Evolutionary conservation across 2,329 filamentous ascomycete genomes (phyloP).

Genomic region (Plenodomus lindquistii): DNA sequence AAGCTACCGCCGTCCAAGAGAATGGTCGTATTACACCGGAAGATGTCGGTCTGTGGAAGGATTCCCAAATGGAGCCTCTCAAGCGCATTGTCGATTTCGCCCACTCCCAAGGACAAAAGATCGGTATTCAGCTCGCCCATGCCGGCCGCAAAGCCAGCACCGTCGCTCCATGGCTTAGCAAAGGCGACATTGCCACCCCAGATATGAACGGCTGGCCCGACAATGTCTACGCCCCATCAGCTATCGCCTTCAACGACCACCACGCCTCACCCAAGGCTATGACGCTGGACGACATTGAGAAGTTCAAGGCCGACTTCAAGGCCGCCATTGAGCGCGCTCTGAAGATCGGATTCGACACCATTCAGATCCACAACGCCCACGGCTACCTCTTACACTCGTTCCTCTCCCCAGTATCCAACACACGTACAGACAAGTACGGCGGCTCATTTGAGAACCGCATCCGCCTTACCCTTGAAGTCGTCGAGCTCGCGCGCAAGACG

Average conservation of each 20-base stretch:
- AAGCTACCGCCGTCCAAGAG: slow-evolving; percentile 75
- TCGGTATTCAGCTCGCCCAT: slow-evolving; percentile 80
- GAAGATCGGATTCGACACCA: slow-evolving; percentile 71
- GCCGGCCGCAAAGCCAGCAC: slow-evolving; percentile 69
- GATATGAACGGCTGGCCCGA: slow-evolving; percentile 60
- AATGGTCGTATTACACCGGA: slow-evolving; percentile 84
- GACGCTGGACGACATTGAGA: slow-evolving; percentile 68
- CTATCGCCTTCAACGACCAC: slow-evolving; percentile 64
- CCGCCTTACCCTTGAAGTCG: slow-evolving; percentile 68
- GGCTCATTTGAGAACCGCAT: slow-evolving; percentile 73
- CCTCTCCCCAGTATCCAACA: slow-evolving; percentile 70
- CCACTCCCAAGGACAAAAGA: slow-evolving; percentile 75
- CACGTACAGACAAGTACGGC: slow-evolving; percentile 69
- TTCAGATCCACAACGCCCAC: slow-evolving; percentile 81
- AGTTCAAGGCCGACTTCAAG: slow-evolving; percentile 65
- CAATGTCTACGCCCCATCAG: slow-evolving; percentile 60
- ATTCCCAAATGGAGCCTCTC: slow-evolving; percentile 76
- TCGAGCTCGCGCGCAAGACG: slow-evolving; percentile 62
- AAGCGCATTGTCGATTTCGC: slow-evolving; percentile 74
- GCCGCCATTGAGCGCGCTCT: slow-evolving; percentile 60
- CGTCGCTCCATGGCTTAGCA: slow-evolving; percentile 65
- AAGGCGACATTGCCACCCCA: slow-evolving; percentile 58
- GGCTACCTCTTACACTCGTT: slow-evolving; percentile 76
- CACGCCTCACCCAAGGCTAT: slow-evolving; percentile 69
- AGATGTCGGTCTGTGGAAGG: slow-evolving; percentile 80